phyloP scores from a whole-genome alignment of 2,329 filamentous ascomycete genomes.

The Meredithiella fracta region DNA sequence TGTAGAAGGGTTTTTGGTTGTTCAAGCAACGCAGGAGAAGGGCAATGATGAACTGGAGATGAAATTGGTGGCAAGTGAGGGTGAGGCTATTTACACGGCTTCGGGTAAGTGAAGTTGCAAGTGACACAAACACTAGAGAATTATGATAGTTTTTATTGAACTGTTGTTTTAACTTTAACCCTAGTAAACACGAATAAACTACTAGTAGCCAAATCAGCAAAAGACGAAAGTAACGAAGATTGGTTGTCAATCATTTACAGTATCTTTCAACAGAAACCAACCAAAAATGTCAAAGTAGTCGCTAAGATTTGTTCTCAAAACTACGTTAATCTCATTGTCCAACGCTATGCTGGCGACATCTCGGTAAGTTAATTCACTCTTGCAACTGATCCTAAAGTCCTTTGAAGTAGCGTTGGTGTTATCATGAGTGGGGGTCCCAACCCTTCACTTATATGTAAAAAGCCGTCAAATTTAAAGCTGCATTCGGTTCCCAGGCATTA shows the following conservation, averaged over 20 bases:
- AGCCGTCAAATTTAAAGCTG: not conserved
- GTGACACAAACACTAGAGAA: not conserved
- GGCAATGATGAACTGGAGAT: slow-evolving; percentile 42
- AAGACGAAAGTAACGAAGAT: slow-evolving; percentile 42
- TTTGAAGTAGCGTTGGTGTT: too few relatives aligned
- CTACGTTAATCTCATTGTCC: slow-evolving; percentile 43
- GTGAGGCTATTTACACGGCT: slow-evolving; percentile 40
- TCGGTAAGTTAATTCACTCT: slow-evolving; percentile 33
- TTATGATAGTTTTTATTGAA: too few relatives aligned
- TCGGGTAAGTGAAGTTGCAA: slow-evolving; percentile 32
- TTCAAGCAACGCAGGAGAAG: slow-evolving; percentile 36
- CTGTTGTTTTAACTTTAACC: slow-evolving; percentile 1
- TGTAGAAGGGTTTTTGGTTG: slow-evolving; percentile 38
- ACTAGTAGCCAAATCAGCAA: slow-evolving; percentile 35
- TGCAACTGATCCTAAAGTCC: not conserved
- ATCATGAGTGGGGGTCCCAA: not conserved
- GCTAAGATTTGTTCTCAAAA: slow-evolving; percentile 39
- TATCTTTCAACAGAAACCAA: slow-evolving; percentile 35
- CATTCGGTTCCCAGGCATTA: not conserved
- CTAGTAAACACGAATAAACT: slow-evolving; percentile 30
- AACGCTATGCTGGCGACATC: slow-evolving; percentile 50
- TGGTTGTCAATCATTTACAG: slow-evolving; percentile 47
- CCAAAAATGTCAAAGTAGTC: slow-evolving; percentile 40
- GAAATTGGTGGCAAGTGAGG: slow-evolving; percentile 52
- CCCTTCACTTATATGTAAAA: not conserved